Evolutionary conservation across 768 basidiomycete genomes (phyloP), one percentile per base, ranked within the genome.

Genomic region (Coprinopsis cinerea): DNA sequence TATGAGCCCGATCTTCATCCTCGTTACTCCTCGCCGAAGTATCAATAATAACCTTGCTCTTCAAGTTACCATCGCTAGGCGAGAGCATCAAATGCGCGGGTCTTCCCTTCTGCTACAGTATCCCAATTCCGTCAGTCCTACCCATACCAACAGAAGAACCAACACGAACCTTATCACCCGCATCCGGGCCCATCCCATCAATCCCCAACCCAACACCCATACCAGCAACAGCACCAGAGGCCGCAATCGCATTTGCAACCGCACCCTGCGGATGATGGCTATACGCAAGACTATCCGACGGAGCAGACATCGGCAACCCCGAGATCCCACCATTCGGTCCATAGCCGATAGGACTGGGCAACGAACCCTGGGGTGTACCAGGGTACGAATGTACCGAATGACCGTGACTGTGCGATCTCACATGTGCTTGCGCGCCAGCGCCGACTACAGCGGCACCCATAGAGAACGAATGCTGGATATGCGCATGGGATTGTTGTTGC

Each of bases 1-100:
- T 67, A 40, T 58, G 69, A 64, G 58, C 79, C 61, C 53, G 56
- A 25, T 73, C 70, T 17, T 87, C 73, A 4, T 60, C 67, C 22
- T 67, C 69, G 25, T 52, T 62, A 3, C 57, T 57, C 25, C 61
- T 61, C 20, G 67, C 64, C 4, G 62, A 55, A 11, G 67, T 61
- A 18, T 65, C 67, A n/a, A 64, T 76, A 1, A 64, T 67, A n/a
- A 64, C 67, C 11, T 69, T 54, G 17, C 58, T 64, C 34, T 73
- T 75, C 17, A 86, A 64, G 5, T 76, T 75, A 15, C 75, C 67
- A 52, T 86, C 86, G 51, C 81, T 85, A 0, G 84, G 81, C 1
- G 85, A 84, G 18, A 81, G 59, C 7, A 65, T 63, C 47, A 85
- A 60, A 7, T 78, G 76, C 1, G 74, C 59, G 9, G 84, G 79